Conservation (phyloP, 106 monocot species). For the Agapanthus africanus region DNA sequence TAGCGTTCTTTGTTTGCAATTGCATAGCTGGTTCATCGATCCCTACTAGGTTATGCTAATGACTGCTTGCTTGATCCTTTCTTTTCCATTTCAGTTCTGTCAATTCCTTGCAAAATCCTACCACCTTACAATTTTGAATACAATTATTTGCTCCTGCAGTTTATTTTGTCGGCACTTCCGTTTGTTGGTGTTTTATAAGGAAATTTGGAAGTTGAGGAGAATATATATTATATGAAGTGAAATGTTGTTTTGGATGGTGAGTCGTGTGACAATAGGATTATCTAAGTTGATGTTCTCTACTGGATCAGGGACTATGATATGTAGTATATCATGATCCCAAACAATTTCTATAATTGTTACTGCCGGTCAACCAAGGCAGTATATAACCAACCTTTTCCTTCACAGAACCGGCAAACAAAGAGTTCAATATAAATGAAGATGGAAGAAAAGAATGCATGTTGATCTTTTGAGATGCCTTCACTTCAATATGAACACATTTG, state of each 20-base stretch:
- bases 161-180: not conserved
- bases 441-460: too few species aligned
- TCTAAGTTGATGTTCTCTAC: not conserved
- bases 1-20: not conserved
- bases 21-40: not conserved
- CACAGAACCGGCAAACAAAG: too few species aligned
- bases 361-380: not conserved
- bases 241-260: not conserved
- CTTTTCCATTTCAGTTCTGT: not conserved
- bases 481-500: too few species aligned
- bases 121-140: not conserved
- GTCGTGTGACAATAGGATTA: not conserved
- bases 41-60: not conserved
- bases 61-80: not conserved
- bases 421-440: too few species aligned
- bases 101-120: not conserved
- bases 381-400: not conserved
- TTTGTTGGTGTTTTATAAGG: not conserved
- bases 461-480: too few species aligned
- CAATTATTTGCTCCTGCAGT: not conserved
- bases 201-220: not conserved
- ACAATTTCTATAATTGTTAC: not conserved
- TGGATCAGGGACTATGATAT: not conserved
- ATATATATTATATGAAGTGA: conserved; percentile 1
- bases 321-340: not conserved